phyloP scores from a whole-genome alignment of 176 grass and related monocot genomes.

The Carex kokanica region DNA sequence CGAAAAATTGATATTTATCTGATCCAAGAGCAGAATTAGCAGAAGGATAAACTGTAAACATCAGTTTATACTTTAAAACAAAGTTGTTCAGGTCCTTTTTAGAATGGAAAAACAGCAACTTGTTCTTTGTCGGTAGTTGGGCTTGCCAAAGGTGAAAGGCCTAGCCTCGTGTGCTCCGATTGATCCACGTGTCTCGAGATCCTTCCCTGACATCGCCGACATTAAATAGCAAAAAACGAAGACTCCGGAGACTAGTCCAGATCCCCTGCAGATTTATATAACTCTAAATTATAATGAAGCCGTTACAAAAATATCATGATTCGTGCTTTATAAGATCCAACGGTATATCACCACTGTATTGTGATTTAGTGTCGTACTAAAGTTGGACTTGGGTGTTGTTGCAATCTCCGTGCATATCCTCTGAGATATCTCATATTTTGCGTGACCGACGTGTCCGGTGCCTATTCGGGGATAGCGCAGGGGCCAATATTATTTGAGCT shows the following conservation, averaged over 20 bases:
- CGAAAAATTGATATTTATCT: too few relatives aligned
- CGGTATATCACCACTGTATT: not conserved
- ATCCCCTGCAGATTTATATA: not conserved
- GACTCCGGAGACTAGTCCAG: not conserved
- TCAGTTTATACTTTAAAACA: too few relatives aligned
- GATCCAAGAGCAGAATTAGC: too few relatives aligned
- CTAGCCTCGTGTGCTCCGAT: not conserved
- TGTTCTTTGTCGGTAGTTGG: not conserved
- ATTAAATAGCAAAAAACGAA: not conserved
- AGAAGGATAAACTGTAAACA: too few relatives aligned
- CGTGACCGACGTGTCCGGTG: too few relatives aligned
- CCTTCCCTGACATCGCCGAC: not conserved
- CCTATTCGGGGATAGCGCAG: too few relatives aligned
- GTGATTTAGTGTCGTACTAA: too few relatives aligned
- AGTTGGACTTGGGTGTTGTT: not conserved
- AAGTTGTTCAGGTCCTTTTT: too few relatives aligned
- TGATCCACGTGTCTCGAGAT: not conserved
- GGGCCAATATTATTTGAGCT: too few relatives aligned
- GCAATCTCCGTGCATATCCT: slow-evolving; percentile 6
- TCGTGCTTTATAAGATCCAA: not conserved
- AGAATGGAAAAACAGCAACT: too few relatives aligned
- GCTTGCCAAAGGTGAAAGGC: not conserved
- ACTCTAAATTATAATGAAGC: not conserved
- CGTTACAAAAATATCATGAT: not conserved
- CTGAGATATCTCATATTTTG: too few relatives aligned